phyloP scores from a whole-genome alignment of 208 protist species.

The Trichomonas vaginalis region DNA sequence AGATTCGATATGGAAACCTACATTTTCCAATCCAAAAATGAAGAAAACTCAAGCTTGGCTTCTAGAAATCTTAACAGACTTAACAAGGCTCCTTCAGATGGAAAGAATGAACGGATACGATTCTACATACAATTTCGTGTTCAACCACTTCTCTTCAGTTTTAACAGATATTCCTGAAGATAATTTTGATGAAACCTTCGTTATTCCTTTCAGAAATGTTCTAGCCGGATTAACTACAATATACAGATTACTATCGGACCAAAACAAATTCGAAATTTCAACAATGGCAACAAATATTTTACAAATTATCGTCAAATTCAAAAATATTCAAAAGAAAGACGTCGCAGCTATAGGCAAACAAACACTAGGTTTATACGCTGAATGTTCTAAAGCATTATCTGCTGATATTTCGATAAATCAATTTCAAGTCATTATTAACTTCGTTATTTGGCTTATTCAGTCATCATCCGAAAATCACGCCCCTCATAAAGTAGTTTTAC shows the following conservation, averaged over 20 bases:
- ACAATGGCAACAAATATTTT: not conserved
- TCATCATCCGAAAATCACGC: not conserved
- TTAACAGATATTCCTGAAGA: not conserved
- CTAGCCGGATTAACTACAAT: not conserved
- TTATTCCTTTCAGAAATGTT: not conserved
- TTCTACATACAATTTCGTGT: not conserved
- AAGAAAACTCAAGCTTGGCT: not conserved
- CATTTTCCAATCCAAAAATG: not conserved
- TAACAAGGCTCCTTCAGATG: not conserved
- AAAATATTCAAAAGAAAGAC: not conserved
- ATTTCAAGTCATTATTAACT: not conserved
- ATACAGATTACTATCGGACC: not conserved
- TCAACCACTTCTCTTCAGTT: not conserved
- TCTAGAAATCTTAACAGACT: not conserved
- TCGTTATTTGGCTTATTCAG: not conserved
- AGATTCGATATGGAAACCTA: not conserved
- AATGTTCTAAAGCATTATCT: not conserved
- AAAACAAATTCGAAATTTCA: not conserved
- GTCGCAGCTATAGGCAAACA: not conserved
- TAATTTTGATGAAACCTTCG: not conserved
- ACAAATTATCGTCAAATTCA: not conserved
- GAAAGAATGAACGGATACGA: not conserved
- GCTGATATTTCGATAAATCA: not conserved
- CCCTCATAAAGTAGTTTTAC: not conserved
- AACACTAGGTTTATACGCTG: not conserved